Percentiles rank a stretch among this genome's conserved stretches.
These are phyloP conservation scores for Phytophthora podocarpi DNA, from an alignment of 352 stramenopile genomes.

Conservation along the genomic window DNA sequence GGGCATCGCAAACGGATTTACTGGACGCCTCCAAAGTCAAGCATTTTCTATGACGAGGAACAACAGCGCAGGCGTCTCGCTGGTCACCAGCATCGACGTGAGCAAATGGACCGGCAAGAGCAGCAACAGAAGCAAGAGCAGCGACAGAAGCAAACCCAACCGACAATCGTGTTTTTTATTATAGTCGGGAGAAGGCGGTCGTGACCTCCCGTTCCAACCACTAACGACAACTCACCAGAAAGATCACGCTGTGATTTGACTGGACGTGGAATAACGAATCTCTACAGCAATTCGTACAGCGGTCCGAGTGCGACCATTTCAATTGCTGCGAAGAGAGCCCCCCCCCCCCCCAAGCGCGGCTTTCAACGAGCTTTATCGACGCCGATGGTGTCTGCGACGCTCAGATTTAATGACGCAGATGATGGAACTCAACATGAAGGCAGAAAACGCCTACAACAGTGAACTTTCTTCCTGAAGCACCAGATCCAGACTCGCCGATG, in stretches of 20 bases:
- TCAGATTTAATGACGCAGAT: slow-evolving; percentile 31
- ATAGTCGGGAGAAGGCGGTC: background rate
- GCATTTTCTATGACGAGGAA: slow-evolving; percentile 9
- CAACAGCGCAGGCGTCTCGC: slow-evolving; percentile 7
- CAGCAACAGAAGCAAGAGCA: too few species aligned
- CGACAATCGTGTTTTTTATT: too few species aligned
- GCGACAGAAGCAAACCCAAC: background rate
- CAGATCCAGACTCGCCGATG: slow-evolving; percentile 14
- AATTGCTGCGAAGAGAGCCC: background rate
- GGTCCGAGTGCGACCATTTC: slow-evolving; percentile 1
- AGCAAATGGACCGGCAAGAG: too few species aligned
- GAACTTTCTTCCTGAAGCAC: slow-evolving; percentile 30
- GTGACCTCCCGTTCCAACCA: background rate
- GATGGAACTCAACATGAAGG: slow-evolving; percentile 42
- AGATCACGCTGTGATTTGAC: background rate
- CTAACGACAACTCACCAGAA: slow-evolving; percentile 1
- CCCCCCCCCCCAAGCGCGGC: background rate
- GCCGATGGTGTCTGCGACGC: background rate
- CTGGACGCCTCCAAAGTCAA: slow-evolving; percentile 7
- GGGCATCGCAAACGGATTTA: slow-evolving; percentile 5
- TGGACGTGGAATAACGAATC: background rate
- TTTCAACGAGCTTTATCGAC: slow-evolving; percentile 9
- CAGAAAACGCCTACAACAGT: slow-evolving; percentile 41
- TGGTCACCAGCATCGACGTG: background rate
- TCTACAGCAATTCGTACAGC: slow-evolving; percentile 22